A percentile compares a stretch with the other conserved stretches of the same genome.
phyloP scores from a whole-genome alignment of 2,329 filamentous ascomycete genomes.

The Phaeomoniella chlamydospora region DNA sequence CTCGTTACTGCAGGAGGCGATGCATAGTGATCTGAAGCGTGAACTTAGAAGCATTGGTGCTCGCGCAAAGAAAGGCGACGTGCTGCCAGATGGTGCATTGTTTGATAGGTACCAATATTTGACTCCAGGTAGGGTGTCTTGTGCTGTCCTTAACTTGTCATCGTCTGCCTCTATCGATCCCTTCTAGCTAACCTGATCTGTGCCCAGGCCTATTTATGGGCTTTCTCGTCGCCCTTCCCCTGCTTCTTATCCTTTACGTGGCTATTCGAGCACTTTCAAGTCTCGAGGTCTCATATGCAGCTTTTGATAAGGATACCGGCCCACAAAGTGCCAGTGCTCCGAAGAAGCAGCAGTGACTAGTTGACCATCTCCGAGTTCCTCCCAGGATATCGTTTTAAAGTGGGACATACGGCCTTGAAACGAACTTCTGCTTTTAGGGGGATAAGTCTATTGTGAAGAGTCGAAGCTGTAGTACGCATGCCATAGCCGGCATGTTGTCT shows the following conservation, averaged over 20 bases:
- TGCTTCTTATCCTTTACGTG: conserved; percentile 64
- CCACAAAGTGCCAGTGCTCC: conserved; percentile 45
- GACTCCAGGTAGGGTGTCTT: conserved; percentile 53
- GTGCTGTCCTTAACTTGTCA: not conserved
- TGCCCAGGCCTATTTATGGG: conserved; percentile 73
- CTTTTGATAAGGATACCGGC: conserved; percentile 93
- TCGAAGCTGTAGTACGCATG: too few species aligned
- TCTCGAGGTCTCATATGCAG: conserved; percentile 79
- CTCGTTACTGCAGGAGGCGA: conserved; percentile 41
- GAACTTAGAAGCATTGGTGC: conserved; percentile 26
- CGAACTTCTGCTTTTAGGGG: too few species aligned
- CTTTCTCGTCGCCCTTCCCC: conserved; percentile 52
- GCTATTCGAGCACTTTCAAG: conserved; percentile 64
- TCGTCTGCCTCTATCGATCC: not conserved
- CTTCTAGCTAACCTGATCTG: not conserved
- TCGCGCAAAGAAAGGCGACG: conserved; percentile 14
- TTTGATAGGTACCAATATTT: conserved; percentile 96
- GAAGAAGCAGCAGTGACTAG: conserved; percentile 64
- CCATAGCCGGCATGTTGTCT: too few species aligned
- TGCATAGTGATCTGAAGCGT: conserved; percentile 65
- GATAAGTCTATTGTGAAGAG: too few species aligned
- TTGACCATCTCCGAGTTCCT: too few species aligned
- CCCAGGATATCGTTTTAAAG: too few species aligned
- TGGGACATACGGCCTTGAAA: too few species aligned
- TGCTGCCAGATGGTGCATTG: conserved; percentile 28